Evolutionary conservation across 176 grass and related monocot species (phyloP).

Genomic region (Miscanthus lutarioriparius): DNA sequence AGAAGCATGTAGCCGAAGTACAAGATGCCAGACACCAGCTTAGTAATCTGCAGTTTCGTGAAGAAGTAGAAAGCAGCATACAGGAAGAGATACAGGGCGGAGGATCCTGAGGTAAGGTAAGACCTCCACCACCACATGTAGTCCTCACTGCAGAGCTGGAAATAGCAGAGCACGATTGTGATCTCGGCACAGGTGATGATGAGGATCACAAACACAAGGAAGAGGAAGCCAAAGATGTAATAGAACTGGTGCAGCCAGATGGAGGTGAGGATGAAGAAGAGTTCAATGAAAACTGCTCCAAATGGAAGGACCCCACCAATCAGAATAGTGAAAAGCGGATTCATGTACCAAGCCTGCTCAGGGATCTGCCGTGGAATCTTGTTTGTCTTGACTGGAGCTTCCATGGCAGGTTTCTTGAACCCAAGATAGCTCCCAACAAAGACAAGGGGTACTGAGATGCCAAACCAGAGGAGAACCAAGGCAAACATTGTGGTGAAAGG

Average conservation of each 20-base stretch:
- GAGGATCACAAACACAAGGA: slow-evolving; percentile 69
- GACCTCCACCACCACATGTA: slow-evolving; percentile 81
- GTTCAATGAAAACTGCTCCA: slow-evolving; percentile 73
- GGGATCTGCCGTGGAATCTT: slow-evolving; percentile 71
- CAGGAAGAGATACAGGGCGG: slow-evolving; percentile 55
- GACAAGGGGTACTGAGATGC: slow-evolving; percentile 68
- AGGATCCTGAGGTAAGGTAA: slow-evolving; percentile 66
- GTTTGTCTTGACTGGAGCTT: slow-evolving; percentile 66
- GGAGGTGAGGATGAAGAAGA: slow-evolving; percentile 73
- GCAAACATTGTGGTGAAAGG: slow-evolving; percentile 80
- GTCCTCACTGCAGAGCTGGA: slow-evolving; percentile 74
- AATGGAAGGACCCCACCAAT: slow-evolving; percentile 67
- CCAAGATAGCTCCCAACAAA: slow-evolving; percentile 74
- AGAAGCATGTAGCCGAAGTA: slow-evolving; percentile 76
- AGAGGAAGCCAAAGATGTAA: slow-evolving; percentile 76
- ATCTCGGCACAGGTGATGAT: slow-evolving; percentile 65
- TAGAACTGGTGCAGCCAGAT: slow-evolving; percentile 80
- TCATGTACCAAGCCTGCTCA: slow-evolving; percentile 78
- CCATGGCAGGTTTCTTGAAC: slow-evolving; percentile 66
- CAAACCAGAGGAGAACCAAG: slow-evolving; percentile 70
- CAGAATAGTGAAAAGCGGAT: slow-evolving; percentile 58
- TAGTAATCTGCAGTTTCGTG: slow-evolving; percentile 71
- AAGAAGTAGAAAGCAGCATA: slow-evolving; percentile 65
- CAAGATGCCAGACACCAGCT: slow-evolving; percentile 64
- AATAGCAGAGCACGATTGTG: slow-evolving; percentile 68